These are phyloP conservation scores for Coemansia sp. DNA, from an alignment of 192 early-diverging fungal genomes.

Conservation along the genomic window DNA sequence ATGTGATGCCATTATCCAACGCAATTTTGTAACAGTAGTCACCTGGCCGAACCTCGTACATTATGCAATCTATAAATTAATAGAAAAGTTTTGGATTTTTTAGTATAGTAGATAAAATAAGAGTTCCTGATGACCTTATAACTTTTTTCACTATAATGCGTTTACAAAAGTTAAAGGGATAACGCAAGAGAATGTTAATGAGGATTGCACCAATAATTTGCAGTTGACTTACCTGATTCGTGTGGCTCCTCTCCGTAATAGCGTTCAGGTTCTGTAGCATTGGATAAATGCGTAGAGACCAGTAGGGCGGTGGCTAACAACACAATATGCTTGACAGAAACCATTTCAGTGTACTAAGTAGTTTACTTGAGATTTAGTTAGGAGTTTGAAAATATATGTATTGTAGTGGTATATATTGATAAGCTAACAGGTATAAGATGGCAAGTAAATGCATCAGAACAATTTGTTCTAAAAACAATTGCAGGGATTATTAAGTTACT, in stretches of 20 bases:
- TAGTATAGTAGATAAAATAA: background rate
- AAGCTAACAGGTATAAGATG: background rate
- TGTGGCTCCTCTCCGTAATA: background rate
- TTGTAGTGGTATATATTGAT: background rate
- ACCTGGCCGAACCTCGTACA: conserved; percentile 44
- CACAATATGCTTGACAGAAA: background rate
- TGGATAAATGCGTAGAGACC: background rate
- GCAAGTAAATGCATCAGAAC: background rate
- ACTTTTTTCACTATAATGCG: background rate
- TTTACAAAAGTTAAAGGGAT: too few relatives aligned
- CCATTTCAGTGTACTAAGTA: background rate
- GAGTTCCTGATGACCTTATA: background rate
- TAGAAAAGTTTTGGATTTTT: background rate
- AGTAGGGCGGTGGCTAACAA: background rate
- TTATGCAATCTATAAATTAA: conserved; percentile 22
- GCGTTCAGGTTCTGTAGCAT: background rate
- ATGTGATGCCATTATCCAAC: conserved; percentile 28
- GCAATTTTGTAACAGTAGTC: conserved; percentile 56
- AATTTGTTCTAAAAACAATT: background rate
- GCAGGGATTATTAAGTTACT: background rate
- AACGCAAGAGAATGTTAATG: background rate
- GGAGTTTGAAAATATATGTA: background rate
- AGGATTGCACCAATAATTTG: background rate
- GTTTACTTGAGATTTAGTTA: background rate
- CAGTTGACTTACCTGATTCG: background rate